Evolutionary conservation across 2,329 filamentous ascomycete genomes (phyloP).

Genomic region (Sordariomycetes sp.): DNA sequence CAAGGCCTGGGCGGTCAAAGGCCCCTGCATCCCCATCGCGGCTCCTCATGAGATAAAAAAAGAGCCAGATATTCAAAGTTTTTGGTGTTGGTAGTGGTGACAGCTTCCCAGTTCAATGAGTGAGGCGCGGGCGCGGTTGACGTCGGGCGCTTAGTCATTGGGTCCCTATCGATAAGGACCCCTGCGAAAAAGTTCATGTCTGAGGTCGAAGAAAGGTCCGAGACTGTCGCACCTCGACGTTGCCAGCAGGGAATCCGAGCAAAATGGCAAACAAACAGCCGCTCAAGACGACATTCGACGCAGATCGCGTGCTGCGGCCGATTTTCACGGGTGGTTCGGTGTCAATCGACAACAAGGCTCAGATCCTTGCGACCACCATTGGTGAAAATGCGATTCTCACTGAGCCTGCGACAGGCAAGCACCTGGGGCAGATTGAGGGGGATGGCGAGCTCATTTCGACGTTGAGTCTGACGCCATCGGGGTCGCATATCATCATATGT

Average conservation of each 20-base stretch:
- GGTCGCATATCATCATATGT: constrained; percentile 80
- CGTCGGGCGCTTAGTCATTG: too few relatives aligned
- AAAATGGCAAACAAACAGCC: constrained; percentile 53
- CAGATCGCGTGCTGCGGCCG: constrained; percentile 73
- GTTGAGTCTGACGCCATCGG: constrained; percentile 74
- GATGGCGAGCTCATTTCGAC: constrained; percentile 76
- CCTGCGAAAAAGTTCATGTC: not conserved
- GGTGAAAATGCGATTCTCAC: constrained; percentile 88
- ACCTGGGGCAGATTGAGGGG: constrained; percentile 80
- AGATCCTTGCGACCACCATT: constrained; percentile 78
- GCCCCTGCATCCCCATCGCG: constrained; percentile 44
- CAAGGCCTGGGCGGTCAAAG: constrained; percentile 46
- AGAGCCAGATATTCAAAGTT: constrained; percentile 2
- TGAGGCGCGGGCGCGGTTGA: too few relatives aligned
- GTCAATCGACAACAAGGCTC: constrained; percentile 70
- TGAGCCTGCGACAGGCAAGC: constrained; percentile 71
- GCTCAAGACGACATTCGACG: constrained; percentile 83
- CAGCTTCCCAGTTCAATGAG: too few relatives aligned
- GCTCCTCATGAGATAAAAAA: not conserved
- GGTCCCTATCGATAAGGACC: too few relatives aligned
- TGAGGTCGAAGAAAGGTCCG: constrained; percentile 4
- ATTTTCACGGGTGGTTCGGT: constrained; percentile 91
- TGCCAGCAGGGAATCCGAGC: constrained; percentile 8
- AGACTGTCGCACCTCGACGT: not conserved
- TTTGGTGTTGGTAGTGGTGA: not conserved